These are phyloP conservation scores for Elongisporangium anandrum DNA, from an alignment of 352 stramenopile genomes.

Conservation along the genomic window DNA sequence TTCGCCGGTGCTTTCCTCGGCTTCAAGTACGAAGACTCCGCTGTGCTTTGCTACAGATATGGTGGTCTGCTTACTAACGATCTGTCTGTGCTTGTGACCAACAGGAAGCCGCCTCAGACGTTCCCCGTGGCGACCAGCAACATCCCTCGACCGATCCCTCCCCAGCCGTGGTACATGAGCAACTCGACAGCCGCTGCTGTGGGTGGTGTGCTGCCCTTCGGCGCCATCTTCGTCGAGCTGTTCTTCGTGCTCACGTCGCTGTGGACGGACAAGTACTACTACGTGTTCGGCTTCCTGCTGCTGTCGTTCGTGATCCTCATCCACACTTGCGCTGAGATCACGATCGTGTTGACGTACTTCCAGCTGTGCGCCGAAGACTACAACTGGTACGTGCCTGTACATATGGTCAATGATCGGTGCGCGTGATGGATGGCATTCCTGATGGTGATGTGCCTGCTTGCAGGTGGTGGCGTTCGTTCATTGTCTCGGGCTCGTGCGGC, in stretches of 20 bases:
- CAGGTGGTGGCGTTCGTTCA: constrained; percentile 98
- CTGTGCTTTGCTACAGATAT: neutral
- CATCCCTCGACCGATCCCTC: constrained; percentile 97
- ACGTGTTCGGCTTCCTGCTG: constrained; percentile 99
- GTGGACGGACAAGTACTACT: constrained; percentile 99
- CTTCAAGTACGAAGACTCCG: constrained; percentile 86
- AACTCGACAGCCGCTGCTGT: constrained; percentile 91
- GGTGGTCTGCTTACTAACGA: constrained; percentile 2
- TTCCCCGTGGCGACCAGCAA: constrained; percentile 97
- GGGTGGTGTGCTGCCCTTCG: constrained; percentile 98
- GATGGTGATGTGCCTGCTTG: constrained; percentile 1
- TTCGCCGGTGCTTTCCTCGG: constrained; percentile 99
- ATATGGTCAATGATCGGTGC: neutral
- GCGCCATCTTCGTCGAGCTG: constrained; percentile 99
- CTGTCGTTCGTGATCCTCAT: constrained; percentile 98
- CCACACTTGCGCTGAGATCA: constrained; percentile 98
- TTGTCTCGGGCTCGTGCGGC: constrained; percentile 95
- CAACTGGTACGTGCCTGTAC: constrained; percentile 91
- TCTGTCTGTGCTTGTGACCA: constrained; percentile 1
- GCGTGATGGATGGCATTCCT: neutral
- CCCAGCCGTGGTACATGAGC: constrained; percentile 99
- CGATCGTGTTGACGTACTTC: constrained; percentile 99
- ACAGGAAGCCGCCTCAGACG: constrained; percentile 83
- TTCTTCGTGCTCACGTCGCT: constrained; percentile 99
- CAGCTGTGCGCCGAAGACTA: constrained; percentile 99